Evolutionary conservation across 2,329 filamentous ascomycete species (phyloP).

Genomic region (Bipolaris oryzae): DNA sequence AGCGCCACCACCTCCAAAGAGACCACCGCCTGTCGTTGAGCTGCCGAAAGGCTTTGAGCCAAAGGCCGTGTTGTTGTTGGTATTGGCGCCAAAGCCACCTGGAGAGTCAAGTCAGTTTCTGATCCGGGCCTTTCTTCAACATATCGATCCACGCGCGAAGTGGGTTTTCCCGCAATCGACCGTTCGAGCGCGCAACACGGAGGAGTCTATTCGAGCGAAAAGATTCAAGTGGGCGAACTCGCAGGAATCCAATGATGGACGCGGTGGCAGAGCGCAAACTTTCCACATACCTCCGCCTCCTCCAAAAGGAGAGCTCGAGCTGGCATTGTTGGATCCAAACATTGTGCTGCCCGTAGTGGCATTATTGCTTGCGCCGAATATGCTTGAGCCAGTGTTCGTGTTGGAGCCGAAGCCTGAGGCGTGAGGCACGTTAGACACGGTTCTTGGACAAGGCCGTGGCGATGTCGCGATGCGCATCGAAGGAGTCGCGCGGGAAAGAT

Average conservation of each 20-base stretch:
- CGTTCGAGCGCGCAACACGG: background rate
- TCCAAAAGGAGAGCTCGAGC: slow-evolving; percentile 41
- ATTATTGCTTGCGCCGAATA: slow-evolving; percentile 42
- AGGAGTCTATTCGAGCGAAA: background rate
- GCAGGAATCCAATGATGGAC: slow-evolving; percentile 22
- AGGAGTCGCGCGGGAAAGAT: slow-evolving; percentile 31
- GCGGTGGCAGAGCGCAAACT: slow-evolving; percentile 43
- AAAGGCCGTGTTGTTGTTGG: slow-evolving; percentile 33
- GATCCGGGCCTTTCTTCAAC: background rate
- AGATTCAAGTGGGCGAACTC: background rate
- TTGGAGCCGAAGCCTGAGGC: slow-evolving; percentile 51
- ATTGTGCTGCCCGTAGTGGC: slow-evolving; percentile 36
- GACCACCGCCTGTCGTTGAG: slow-evolving; percentile 41
- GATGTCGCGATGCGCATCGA: slow-evolving; percentile 38
- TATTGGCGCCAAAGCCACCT: slow-evolving; percentile 43
- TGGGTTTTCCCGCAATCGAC: background rate
- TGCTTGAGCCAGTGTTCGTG: slow-evolving; percentile 39
- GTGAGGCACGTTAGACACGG: slow-evolving; percentile 48
- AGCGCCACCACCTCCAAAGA: slow-evolving; percentile 38
- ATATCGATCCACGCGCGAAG: slow-evolving; percentile 3
- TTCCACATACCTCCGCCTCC: slow-evolving; percentile 48
- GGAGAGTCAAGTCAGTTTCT: slow-evolving; percentile 29
- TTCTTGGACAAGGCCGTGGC: slow-evolving; percentile 36
- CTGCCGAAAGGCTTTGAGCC: slow-evolving; percentile 44
- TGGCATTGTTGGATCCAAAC: slow-evolving; percentile 42